phyloP scores from a whole-genome alignment of 1,139 yeast species.

The Geotrichum europaeum region DNA sequence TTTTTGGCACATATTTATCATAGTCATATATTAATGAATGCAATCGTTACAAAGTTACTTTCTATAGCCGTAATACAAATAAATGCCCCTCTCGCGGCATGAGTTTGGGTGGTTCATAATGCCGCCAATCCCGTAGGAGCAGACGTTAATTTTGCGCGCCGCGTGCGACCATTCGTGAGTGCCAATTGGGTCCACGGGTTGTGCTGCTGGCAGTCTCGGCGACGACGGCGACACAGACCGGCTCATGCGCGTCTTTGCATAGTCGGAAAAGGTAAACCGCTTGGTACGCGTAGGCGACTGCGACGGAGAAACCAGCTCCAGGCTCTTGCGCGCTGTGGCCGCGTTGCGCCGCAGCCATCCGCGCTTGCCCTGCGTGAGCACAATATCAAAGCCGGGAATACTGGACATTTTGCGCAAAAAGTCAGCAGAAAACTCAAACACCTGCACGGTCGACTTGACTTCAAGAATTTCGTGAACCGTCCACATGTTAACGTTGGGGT shows the following conservation, averaged over 20 bases:
- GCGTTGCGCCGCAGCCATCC: conserved; percentile 50
- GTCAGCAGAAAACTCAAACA: conserved; percentile 38
- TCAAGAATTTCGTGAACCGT: conserved; percentile 47
- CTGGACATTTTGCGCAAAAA: conserved; percentile 27
- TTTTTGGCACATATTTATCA: neutral
- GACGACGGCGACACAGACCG: conserved; percentile 13
- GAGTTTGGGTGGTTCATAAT: conserved; percentile 25
- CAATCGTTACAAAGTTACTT: conserved; percentile 6
- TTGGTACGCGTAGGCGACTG: conserved; percentile 18
- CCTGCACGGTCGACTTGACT: conserved; percentile 33
- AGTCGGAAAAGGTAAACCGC: conserved; percentile 27
- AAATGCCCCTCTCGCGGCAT: conserved; percentile 33
- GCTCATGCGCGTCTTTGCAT: conserved; percentile 24
- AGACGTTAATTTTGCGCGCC: conserved; percentile 32
- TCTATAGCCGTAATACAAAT: conserved; percentile 33
- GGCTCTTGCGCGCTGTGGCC: neutral
- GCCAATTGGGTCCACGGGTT: conserved; percentile 19
- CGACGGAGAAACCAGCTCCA: conserved; percentile 6
- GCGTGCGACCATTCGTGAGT: conserved; percentile 30
- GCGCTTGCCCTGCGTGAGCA: conserved; percentile 67
- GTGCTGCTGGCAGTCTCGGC: conserved; percentile 3
- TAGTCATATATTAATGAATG: neutral
- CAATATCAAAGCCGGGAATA: conserved; percentile 37
- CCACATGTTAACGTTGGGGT: conserved; percentile 46
- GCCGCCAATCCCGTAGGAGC: conserved; percentile 34